Percentiles rank a stretch among this genome's conserved stretches.
These are phyloP conservation scores for Monosporascus sp. DNA, from an alignment of 2,329 filamentous ascomycete genomes.

Conservation along the genomic window DNA sequence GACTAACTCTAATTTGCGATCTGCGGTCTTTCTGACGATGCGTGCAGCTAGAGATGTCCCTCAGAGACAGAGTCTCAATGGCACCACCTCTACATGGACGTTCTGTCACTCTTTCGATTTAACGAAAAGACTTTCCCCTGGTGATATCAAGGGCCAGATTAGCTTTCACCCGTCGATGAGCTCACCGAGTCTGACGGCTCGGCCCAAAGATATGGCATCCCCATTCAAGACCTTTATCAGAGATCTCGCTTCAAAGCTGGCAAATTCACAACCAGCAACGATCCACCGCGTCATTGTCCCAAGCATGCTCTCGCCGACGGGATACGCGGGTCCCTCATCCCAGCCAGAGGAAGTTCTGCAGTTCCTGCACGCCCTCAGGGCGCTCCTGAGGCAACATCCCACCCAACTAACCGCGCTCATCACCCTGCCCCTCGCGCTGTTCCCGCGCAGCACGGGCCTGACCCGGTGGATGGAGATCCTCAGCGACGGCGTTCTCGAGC, in stretches of 20 bases:
- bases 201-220: constrained; percentile 29
- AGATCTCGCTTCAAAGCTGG: constrained; percentile 50
- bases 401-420: constrained; percentile 65
- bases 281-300: constrained; percentile 84
- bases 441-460: constrained; percentile 69
- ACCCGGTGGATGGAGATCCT: constrained; percentile 83
- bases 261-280: constrained; percentile 50
- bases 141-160: constrained; percentile 45
- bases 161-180: constrained; percentile 41
- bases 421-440: constrained; percentile 74
- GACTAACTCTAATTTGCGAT: constrained; percentile 1
- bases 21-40: constrained; percentile 7
- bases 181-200: constrained; percentile 11
- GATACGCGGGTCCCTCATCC: constrained; percentile 67
- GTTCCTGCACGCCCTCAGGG: constrained; percentile 75
- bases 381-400: constrained; percentile 64
- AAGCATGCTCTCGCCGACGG: constrained; percentile 75
- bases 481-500: constrained; percentile 79
- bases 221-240: constrained; percentile 62
- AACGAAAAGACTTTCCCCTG: constrained; percentile 53
- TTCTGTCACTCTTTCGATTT: constrained; percentile 75
- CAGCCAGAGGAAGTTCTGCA: constrained; percentile 69
- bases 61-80: constrained; percentile 12
- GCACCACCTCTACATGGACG: constrained; percentile 21
- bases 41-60: constrained; percentile 19